A percentile compares a stretch with the other conserved stretches of the same genome.
These are phyloP conservation scores for Immersiella caudata DNA, from an alignment of 495 filamentous ascomycete species.

Conservation along the genomic window DNA sequence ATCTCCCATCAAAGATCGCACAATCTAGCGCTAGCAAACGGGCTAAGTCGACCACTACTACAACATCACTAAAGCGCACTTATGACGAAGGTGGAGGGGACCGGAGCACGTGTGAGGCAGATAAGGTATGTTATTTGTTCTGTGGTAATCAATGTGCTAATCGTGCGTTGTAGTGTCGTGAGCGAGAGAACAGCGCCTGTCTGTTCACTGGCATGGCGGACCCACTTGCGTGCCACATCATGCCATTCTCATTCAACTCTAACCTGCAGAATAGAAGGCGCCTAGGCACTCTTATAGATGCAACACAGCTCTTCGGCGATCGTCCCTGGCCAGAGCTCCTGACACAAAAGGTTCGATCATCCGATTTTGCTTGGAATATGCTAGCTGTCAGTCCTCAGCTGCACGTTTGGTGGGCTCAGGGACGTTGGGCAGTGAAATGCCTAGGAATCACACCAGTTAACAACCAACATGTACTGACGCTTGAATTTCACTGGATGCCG, in stretches of 20 bases:
- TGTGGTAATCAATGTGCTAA: slow-evolving; percentile 9
- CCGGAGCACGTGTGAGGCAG: neutral
- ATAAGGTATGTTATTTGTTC: slow-evolving; percentile 6
- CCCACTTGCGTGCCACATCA: slow-evolving; percentile 7
- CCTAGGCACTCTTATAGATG: slow-evolving; percentile 1
- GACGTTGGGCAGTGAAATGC: slow-evolving; percentile 10
- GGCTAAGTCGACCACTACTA: slow-evolving; percentile 3
- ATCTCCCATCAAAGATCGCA: slow-evolving; percentile 8
- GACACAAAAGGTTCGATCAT: slow-evolving; percentile 5
- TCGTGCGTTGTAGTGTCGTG: slow-evolving; percentile 6
- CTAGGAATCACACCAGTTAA: slow-evolving; percentile 9
- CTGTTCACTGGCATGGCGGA: slow-evolving; percentile 8
- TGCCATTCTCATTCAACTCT: slow-evolving; percentile 8
- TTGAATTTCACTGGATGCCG: slow-evolving; percentile 14
- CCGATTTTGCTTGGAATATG: slow-evolving; percentile 11
- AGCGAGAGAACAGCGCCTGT: slow-evolving; percentile 8
- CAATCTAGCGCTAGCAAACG: too few relatives aligned
- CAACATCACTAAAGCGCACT: slow-evolving; percentile 8
- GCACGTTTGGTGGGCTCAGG: slow-evolving; percentile 6
- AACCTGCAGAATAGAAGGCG: slow-evolving; percentile 9
- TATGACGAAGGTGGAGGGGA: neutral
- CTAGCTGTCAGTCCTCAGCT: slow-evolving; percentile 10
- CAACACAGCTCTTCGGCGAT: slow-evolving; percentile 2
- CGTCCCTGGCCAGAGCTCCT: slow-evolving; percentile 3
- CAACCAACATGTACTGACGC: slow-evolving; percentile 11